These are phyloP conservation scores for Aspergillus uvarum DNA, from an alignment of 2,329 filamentous ascomycete genomes.

Conservation along the genomic window DNA sequence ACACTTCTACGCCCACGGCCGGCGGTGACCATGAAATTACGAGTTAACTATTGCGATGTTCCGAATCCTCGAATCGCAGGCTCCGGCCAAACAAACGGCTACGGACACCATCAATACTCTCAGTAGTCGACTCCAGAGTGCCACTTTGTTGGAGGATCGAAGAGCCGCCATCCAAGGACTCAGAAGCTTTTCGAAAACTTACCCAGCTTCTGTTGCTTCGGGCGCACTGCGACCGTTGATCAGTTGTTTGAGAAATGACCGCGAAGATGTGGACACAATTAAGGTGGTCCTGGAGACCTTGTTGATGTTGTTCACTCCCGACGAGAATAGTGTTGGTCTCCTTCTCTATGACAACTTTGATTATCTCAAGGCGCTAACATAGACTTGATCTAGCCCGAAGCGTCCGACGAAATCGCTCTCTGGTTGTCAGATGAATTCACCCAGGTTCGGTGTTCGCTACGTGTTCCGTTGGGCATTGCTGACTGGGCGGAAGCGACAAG, in stretches of 20 bases:
- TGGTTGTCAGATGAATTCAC: slow-evolving; percentile 99
- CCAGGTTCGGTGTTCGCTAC: slow-evolving; percentile 56
- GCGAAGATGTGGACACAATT: slow-evolving; percentile 92
- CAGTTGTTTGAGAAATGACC: slow-evolving; percentile 78
- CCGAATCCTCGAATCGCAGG: slow-evolving; percentile 64
- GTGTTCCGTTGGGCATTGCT: slow-evolving; percentile 36
- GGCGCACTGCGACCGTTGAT: slow-evolving; percentile 89
- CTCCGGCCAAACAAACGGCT: slow-evolving; percentile 93
- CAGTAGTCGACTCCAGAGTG: slow-evolving; percentile 81
- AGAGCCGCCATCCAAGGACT: slow-evolving; percentile 89
- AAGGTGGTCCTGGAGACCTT: slow-evolving; percentile 94
- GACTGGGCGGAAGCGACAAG: slow-evolving; percentile 69
- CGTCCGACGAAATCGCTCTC: slow-evolving; percentile 90
- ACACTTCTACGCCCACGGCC: slow-evolving; percentile 27
- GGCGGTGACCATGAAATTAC: slow-evolving; percentile 44
- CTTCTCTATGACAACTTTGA: slow-evolving; percentile 4
- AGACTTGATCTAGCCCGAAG: slow-evolving; percentile 66
- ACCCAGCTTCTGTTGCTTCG: slow-evolving; percentile 91
- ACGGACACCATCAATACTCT: slow-evolving; percentile 90
- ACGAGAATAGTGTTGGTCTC: slow-evolving; percentile 57
- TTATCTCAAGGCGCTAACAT: slow-evolving; percentile 22
- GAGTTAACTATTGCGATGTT: slow-evolving; percentile 45
- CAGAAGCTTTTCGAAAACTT: slow-evolving; percentile 93
- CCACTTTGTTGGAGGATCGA: slow-evolving; percentile 90
- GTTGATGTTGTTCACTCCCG: slow-evolving; percentile 81